Conservation (phyloP, 352 stramenopile species). For the Blastocystis sp. region DNA sequence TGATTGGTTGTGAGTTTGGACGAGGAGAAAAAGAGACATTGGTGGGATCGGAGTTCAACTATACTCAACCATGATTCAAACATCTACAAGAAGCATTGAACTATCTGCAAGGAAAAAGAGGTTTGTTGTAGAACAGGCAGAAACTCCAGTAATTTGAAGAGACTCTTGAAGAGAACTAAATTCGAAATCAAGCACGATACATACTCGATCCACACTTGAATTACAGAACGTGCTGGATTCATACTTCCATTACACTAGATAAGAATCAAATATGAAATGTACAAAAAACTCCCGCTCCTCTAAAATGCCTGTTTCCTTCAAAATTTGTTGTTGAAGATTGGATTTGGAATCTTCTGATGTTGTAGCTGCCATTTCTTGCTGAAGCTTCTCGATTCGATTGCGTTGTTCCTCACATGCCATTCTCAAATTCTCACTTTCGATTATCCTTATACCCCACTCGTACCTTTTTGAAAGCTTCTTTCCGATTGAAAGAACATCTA, state of each 20-base stretch:
- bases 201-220: constrained; percentile 53
- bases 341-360: background rate
- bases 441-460: background rate
- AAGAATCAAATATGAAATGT: background rate
- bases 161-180: constrained; percentile 23
- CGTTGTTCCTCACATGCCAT: constrained; percentile 23
- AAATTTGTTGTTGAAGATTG: background rate
- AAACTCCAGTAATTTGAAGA: background rate
- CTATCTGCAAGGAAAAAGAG: constrained; percentile 42
- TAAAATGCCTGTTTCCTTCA: background rate
- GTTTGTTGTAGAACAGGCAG: background rate
- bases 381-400: background rate
- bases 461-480: constrained; percentile 38
- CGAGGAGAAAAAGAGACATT: background rate
- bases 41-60: background rate
- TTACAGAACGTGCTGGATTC: background rate
- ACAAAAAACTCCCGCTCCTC: constrained; percentile 13
- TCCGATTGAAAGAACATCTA: background rate
- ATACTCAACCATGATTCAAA: background rate
- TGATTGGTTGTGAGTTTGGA: background rate
- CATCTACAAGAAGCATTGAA: background rate
- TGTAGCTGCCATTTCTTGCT: background rate
- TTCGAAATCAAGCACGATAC: background rate
- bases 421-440: background rate
- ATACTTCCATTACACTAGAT: background rate